Conservation (phyloP, 345 rosid genomes). For the Xanthoceras sorbifolium region DNA sequence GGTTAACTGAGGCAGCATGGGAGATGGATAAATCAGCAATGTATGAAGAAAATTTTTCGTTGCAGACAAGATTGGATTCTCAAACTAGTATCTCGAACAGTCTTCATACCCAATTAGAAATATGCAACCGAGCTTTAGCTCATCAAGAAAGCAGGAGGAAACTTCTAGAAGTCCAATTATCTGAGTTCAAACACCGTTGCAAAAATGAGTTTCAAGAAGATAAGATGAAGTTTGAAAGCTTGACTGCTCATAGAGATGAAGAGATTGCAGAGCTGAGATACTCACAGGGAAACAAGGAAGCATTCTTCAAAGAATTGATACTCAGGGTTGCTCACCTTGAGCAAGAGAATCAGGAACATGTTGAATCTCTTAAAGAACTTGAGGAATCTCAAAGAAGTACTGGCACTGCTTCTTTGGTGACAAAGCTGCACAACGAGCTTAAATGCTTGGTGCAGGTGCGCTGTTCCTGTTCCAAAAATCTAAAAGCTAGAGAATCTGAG, state of each 20-base stretch:
- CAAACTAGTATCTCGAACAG: constrained; percentile 4
- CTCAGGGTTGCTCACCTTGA: background rate
- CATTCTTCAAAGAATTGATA: background rate
- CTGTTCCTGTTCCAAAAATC: background rate
- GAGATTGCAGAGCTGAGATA: constrained; percentile 7
- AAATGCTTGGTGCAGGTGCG: constrained; percentile 3
- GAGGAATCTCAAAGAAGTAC: constrained; percentile 4
- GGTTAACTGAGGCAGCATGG: constrained; percentile 1
- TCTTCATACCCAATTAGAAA: background rate
- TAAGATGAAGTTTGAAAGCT: background rate
- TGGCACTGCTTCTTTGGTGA: background rate
- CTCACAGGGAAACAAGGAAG: background rate
- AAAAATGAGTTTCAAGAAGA: background rate
- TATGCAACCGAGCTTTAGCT: background rate
- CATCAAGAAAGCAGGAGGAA: background rate
- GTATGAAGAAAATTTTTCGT: background rate
- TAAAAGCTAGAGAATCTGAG: constrained; percentile 18
- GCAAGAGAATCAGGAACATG: constrained; percentile 5
- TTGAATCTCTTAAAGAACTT: constrained; percentile 2
- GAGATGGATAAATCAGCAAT: background rate
- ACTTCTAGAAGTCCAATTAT: background rate
- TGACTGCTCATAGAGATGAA: constrained; percentile 1
- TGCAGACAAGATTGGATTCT: constrained; percentile 13
- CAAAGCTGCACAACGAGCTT: constrained; percentile 8
- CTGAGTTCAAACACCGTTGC: background rate